A percentile compares a stretch with the other conserved stretches of the same genome.
These are phyloP conservation scores for Trichopus zeylanicus DNA, from an alignment of 116 monocot genomes.

Conservation along the genomic window DNA sequence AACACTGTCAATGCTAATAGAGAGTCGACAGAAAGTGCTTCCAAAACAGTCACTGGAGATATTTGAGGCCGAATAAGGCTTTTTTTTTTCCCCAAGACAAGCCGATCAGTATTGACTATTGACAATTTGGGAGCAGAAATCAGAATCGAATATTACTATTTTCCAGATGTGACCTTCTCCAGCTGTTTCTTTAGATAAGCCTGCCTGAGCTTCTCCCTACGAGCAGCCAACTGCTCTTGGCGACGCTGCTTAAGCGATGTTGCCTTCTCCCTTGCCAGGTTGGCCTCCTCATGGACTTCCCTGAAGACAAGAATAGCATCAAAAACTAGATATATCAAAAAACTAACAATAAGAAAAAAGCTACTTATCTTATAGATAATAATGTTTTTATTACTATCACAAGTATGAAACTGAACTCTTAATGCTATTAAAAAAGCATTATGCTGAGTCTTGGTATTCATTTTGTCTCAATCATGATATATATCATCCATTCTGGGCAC, in stretches of 20 bases:
- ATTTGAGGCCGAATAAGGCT: no score
- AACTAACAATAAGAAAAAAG: background rate
- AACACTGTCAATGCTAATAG: no score
- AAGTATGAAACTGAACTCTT: no score
- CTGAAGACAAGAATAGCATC: conserved; percentile 23
- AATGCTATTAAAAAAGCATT: no score
- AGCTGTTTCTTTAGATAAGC: conserved; percentile 84
- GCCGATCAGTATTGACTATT: background rate
- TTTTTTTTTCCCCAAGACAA: no score
- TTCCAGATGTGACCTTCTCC: conserved; percentile 53
- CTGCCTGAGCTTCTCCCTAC: conserved; percentile 74
- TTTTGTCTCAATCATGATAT: no score
- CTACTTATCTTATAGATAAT: background rate
- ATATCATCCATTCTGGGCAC: no score
- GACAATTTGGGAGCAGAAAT: background rate
- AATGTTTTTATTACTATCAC: no score
- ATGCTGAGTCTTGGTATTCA: no score
- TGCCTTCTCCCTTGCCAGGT: conserved; percentile 61
- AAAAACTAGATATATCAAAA: background rate
- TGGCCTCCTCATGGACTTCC: conserved; percentile 94
- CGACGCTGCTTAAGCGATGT: conserved; percentile 54
- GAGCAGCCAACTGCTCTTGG: conserved; percentile 68
- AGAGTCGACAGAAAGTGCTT: no score
- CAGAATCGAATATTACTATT: background rate
- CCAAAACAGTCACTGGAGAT: no score